Percentiles rank a stretch among this genome's conserved stretches.
phyloP scores from a whole-genome alignment of 2,329 filamentous ascomycete species.

The Hysterium pulicare region DNA sequence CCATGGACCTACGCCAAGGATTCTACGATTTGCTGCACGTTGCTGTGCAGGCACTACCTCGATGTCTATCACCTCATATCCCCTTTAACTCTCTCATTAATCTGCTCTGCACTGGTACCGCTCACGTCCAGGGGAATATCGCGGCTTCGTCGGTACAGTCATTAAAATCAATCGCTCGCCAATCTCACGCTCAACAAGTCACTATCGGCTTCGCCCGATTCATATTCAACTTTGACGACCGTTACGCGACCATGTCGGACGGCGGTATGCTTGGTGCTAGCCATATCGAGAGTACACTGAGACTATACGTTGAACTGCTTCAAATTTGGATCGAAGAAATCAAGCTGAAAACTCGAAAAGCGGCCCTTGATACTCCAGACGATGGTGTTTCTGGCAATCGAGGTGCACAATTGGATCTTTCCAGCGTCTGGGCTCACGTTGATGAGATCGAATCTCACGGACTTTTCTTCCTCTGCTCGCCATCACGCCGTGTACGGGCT shows the following conservation, averaged over 20 bases:
- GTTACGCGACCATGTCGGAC: constrained; percentile 96
- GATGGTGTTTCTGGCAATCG: constrained; percentile 68
- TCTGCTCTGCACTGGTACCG: constrained; percentile 90
- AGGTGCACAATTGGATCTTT: constrained; percentile 76
- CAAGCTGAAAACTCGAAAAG: constrained; percentile 76
- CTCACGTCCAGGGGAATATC: constrained; percentile 89
- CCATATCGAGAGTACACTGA: constrained; percentile 91
- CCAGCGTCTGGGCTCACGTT: constrained; percentile 85
- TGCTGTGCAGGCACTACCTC: constrained; percentile 88
- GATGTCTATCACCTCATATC: constrained; percentile 88
- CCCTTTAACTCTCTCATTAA: constrained; percentile 94
- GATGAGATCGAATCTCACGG: constrained; percentile 97
- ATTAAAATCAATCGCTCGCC: constrained; percentile 88
- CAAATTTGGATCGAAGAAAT: constrained; percentile 99
- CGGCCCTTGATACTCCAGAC: constrained; percentile 56
- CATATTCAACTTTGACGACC: constrained; percentile 97
- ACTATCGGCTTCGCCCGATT: constrained; percentile 95
- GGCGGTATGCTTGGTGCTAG: constrained; percentile 91
- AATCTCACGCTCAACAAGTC: constrained; percentile 90
- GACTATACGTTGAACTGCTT: constrained; percentile 87
- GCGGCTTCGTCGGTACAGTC: constrained; percentile 89
- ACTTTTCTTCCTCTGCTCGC: constrained; percentile 94
- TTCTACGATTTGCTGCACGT: constrained; percentile 96
- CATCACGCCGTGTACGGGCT: constrained; percentile 81
- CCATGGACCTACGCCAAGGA: constrained; percentile 80